Percentiles rank a stretch among this genome's conserved stretches.
These are phyloP conservation scores for Pseudocercospora pini-densiflorae DNA, from an alignment of 2,329 filamentous ascomycete genomes.

Conservation along the genomic window DNA sequence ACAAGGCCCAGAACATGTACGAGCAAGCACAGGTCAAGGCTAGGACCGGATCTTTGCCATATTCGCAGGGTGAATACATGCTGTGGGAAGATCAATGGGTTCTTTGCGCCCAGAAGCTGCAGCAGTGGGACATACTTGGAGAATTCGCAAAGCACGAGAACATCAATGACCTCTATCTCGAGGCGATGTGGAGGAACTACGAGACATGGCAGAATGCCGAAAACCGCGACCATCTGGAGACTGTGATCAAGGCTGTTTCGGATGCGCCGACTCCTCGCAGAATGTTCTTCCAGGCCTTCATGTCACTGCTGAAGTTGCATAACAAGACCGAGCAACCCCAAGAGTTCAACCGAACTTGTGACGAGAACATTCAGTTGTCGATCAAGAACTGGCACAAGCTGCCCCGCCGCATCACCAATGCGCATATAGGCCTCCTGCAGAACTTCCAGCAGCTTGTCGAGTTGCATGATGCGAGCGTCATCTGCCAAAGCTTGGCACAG, in stretches of 20 bases:
- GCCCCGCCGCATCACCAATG: conserved; percentile 90
- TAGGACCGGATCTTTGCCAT: conserved; percentile 91
- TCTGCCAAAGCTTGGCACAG: conserved; percentile 85
- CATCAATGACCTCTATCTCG: conserved; percentile 91
- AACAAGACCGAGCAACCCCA: conserved; percentile 78
- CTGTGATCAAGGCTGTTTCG: conserved; percentile 94
- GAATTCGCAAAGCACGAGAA: conserved; percentile 99
- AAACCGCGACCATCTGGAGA: conserved; percentile 86
- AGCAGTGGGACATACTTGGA: conserved; percentile 97
- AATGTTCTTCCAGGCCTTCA: conserved; percentile 98
- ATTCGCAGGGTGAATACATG: conserved; percentile 97
- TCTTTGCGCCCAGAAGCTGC: conserved; percentile 93
- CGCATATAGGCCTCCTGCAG: conserved; percentile 91
- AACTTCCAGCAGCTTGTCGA: conserved; percentile 99
- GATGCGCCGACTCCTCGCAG: conserved; percentile 93
- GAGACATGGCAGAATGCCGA: conserved; percentile 92
- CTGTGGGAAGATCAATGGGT: conserved; percentile 99
- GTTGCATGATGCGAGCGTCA: conserved; percentile 94
- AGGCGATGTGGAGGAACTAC: conserved; percentile 93
- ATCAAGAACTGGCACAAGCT: conserved; percentile 99
- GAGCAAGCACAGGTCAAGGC: conserved; percentile 97
- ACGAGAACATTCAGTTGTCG: conserved; percentile 95
- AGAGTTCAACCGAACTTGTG: conserved; percentile 88
- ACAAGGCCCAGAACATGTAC: conserved; percentile 96
- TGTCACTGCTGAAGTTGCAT: conserved; percentile 92